phyloP scores from a whole-genome alignment of 2,329 filamentous ascomycete species.

The Epichloe glyceriae region DNA sequence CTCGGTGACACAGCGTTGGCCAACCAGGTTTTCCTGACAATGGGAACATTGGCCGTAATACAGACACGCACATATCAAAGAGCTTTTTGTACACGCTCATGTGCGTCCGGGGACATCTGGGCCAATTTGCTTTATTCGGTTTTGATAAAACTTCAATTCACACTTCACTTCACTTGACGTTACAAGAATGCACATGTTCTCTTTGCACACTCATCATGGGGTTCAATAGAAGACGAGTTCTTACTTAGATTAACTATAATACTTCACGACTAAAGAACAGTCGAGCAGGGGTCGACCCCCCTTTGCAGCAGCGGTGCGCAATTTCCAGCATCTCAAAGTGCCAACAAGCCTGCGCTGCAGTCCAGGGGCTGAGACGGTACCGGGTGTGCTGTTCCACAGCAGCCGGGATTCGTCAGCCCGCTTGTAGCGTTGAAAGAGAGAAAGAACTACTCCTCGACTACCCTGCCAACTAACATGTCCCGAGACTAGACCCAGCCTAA shows the following conservation, averaged over 20 bases:
- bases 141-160: too few relatives aligned
- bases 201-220: too few relatives aligned
- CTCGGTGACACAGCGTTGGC: too few relatives aligned
- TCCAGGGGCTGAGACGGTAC: conserved; percentile 9
- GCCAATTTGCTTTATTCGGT: too few relatives aligned
- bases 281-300: conserved; percentile 20
- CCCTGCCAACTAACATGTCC: not conserved
- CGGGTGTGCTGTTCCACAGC: conserved; percentile 13
- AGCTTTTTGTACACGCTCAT: too few relatives aligned
- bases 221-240: conserved; percentile 1
- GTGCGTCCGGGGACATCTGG: too few relatives aligned
- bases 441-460: not conserved
- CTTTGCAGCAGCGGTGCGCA: conserved; percentile 17
- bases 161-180: not conserved
- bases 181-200: too few relatives aligned
- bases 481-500: not conserved
- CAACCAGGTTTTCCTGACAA: too few relatives aligned
- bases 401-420: conserved; percentile 6
- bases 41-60: too few relatives aligned
- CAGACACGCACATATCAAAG: too few relatives aligned
- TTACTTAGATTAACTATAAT: conserved; percentile 29
- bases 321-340: conserved; percentile 22
- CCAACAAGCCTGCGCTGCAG: conserved; percentile 11
- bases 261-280: conserved; percentile 21
- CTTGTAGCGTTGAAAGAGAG: conserved; percentile 6